Percentiles rank a stretch among this genome's conserved stretches.
phyloP scores from a whole-genome alignment of 2,329 filamentous ascomycete species.

The Boeremia exigua region DNA sequence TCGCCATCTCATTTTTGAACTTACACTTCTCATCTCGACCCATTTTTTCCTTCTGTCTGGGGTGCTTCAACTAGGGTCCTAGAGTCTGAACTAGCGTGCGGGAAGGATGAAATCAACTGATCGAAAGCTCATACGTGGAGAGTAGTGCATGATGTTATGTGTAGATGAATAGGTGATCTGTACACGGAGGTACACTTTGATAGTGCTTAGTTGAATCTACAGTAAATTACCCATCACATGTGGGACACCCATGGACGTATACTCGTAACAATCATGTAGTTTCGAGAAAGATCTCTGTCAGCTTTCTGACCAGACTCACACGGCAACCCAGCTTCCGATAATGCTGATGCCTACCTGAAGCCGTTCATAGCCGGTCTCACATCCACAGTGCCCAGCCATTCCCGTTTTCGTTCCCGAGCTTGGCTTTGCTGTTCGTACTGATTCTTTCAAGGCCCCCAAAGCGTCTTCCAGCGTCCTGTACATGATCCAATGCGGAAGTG shows the following conservation, averaged over 20 bases:
- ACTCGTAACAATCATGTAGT: neutral
- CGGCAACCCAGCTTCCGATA: neutral
- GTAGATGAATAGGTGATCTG: slow-evolving; percentile 6
- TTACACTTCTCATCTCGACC: slow-evolving; percentile 9
- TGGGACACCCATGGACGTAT: neutral
- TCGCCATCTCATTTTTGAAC: slow-evolving; percentile 5
- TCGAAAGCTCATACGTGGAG: neutral
- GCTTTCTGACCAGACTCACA: too few species aligned
- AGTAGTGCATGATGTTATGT: slow-evolving; percentile 2
- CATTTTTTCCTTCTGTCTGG: slow-evolving; percentile 2
- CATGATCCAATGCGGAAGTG: too few species aligned
- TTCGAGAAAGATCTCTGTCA: neutral
- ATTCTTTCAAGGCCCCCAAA: neutral
- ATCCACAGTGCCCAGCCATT: neutral
- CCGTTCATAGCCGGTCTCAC: neutral
- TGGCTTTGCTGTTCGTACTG: neutral
- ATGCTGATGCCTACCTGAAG: neutral
- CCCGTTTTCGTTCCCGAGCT: neutral
- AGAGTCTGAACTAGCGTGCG: neutral
- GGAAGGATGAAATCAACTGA: neutral
- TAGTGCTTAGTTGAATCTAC: slow-evolving; percentile 1
- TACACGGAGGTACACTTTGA: neutral
- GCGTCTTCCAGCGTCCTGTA: neutral
- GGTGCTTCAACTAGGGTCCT: neutral
- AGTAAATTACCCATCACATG: neutral